Evolutionary conservation across 2,329 filamentous ascomycete genomes (phyloP).

Genomic region (Didymella glomerata): DNA sequence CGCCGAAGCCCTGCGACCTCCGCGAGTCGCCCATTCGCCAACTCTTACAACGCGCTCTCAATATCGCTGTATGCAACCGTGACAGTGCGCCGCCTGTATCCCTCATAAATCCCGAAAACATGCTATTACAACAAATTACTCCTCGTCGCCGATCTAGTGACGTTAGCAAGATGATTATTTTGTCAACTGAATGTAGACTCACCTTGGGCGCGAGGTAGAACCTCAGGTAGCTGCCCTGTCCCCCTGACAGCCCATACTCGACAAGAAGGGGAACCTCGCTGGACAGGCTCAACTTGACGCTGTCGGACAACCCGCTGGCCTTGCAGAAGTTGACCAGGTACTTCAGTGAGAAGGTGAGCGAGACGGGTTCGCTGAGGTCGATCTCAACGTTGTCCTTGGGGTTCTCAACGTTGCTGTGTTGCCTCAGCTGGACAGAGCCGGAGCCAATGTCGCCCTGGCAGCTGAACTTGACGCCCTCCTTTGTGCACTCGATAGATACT

Average conservation of each 20-base stretch:
- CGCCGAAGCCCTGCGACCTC: constrained; percentile 5
- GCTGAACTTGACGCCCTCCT: constrained; percentile 96
- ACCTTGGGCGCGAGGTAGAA: constrained; percentile 99
- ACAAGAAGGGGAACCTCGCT: constrained; percentile 96
- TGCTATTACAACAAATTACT: constrained; percentile 54
- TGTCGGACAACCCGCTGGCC: constrained; percentile 80
- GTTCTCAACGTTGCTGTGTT: constrained; percentile 89
- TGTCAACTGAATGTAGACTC: constrained; percentile 22
- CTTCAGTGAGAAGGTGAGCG: constrained; percentile 97
- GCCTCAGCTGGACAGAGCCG: constrained; percentile 89
- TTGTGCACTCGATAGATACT: constrained; percentile 96
- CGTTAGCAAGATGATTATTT: constrained; percentile 46
- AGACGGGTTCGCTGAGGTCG: constrained; percentile 88
- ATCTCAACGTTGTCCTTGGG: constrained; percentile 86
- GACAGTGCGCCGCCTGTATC: constrained; percentile 35
- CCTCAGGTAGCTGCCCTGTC: constrained; percentile 88
- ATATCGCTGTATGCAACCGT: constrained; percentile 34
- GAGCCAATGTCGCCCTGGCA: constrained; percentile 96
- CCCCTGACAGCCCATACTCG: constrained; percentile 84
- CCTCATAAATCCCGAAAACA: constrained; percentile 39
- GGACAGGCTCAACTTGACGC: constrained; percentile 92
- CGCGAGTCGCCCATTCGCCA: constrained; percentile 30
- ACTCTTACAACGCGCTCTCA: constrained; percentile 6
- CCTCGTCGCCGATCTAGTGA: constrained; percentile 73
- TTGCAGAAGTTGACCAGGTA: constrained; percentile 99